A percentile compares a stretch with the other conserved stretches of the same genome.
Conservation (phyloP, 1,284 basidiomycete genomes). For the Fistulina hepatica region DNA sequence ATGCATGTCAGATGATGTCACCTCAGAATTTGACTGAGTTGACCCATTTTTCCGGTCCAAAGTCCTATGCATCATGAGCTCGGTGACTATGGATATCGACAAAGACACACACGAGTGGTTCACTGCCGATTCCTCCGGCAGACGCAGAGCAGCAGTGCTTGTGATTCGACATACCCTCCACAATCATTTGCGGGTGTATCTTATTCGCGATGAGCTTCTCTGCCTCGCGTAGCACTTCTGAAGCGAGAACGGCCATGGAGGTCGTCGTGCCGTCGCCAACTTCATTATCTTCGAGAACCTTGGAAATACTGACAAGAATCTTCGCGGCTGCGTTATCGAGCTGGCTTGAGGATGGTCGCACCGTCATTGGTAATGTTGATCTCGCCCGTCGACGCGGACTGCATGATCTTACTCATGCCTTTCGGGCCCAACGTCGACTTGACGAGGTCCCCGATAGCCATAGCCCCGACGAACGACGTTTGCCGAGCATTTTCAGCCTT, state of each 20-base stretch:
- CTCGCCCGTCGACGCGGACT: slow-evolving; percentile 84
- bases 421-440: slow-evolving; percentile 98
- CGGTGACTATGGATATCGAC: no score
- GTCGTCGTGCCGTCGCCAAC: slow-evolving; percentile 96
- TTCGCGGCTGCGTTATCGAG: slow-evolving; percentile 99
- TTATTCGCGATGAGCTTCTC: slow-evolving; percentile 89
- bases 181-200: slow-evolving; percentile 98
- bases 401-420: slow-evolving; percentile 93
- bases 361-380: slow-evolving; percentile 99
- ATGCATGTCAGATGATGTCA: no score
- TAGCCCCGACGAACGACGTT: slow-evolving; percentile 94
- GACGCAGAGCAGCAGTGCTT: slow-evolving; percentile 74
- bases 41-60: no score
- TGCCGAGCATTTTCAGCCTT: slow-evolving; percentile 98
- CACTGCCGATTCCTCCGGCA: slow-evolving; percentile 71
- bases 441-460: slow-evolving; percentile 94
- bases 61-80: no score
- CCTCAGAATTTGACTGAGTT: no score
- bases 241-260: slow-evolving; percentile 88
- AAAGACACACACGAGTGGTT: slow-evolving; percentile 68
- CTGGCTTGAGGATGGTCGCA: slow-evolving; percentile 92
- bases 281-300: slow-evolving; percentile 99
- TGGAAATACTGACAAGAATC: slow-evolving; percentile 99
- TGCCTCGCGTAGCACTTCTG: slow-evolving; percentile 89
- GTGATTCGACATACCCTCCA: slow-evolving; percentile 98